Evolutionary conservation across 495 filamentous ascomycete genomes (phyloP).

Genomic region (Talaromyces liani): DNA sequence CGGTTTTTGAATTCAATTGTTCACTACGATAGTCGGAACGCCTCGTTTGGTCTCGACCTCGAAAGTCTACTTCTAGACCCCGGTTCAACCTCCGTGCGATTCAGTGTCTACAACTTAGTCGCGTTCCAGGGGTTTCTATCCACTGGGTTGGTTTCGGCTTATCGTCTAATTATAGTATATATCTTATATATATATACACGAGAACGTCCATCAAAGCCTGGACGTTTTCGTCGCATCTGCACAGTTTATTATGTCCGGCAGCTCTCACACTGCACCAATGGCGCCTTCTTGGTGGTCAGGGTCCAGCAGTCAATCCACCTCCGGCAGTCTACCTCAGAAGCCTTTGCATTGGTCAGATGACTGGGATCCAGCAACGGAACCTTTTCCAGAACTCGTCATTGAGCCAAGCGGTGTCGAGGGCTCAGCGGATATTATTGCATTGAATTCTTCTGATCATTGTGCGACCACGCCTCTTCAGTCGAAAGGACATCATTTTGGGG

Average conservation of each 20-base stretch:
- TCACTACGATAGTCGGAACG: background rate
- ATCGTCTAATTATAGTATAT: conserved; percentile 3
- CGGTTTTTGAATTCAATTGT: background rate
- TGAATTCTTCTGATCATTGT: background rate
- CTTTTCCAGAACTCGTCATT: background rate
- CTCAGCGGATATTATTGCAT: background rate
- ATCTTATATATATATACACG: background rate
- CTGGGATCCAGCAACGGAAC: conserved; percentile 2
- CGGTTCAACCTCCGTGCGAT: background rate
- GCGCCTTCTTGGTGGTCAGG: background rate
- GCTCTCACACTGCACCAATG: background rate
- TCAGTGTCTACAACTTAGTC: background rate
- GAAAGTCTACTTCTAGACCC: background rate
- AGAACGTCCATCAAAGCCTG: background rate
- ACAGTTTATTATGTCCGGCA: background rate
- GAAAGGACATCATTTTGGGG: background rate
- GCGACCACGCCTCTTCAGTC: background rate
- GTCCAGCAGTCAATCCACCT: background rate
- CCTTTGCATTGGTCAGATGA: background rate
- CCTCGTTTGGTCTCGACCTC: background rate
- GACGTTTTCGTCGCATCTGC: background rate
- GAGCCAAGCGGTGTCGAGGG: background rate
- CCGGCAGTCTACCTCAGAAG: background rate
- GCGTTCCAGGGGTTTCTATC: background rate
- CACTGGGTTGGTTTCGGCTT: background rate